Conservation (phyloP, 345 rosid species). For the Acer campestre region DNA sequence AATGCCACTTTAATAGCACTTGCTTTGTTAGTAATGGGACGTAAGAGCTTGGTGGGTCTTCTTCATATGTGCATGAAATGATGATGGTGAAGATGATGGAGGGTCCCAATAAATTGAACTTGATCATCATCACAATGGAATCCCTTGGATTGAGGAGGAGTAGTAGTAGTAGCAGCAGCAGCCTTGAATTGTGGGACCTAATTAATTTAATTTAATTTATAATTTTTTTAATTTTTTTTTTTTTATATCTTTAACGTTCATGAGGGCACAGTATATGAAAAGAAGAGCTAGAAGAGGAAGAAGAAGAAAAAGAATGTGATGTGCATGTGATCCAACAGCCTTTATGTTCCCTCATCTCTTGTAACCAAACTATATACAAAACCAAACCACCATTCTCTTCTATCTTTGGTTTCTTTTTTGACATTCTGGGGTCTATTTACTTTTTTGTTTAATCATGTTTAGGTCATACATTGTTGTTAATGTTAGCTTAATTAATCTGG, state of each 20-base stretch:
- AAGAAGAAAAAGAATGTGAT: constrained; percentile 48
- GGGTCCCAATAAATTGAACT: constrained; percentile 48
- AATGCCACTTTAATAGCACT: constrained; percentile 16
- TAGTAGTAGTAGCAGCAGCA: constrained; percentile 31
- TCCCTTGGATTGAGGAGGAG: constrained; percentile 74
- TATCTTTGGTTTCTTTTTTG: constrained; percentile 33
- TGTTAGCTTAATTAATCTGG: constrained; percentile 21
- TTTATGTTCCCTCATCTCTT: constrained; percentile 61
- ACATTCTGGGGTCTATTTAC: constrained; percentile 34
- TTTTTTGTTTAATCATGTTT: constrained; percentile 40
- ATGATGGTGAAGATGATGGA: constrained; percentile 59
- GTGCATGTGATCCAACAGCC: constrained; percentile 88
- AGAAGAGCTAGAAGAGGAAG: constrained; percentile 43
- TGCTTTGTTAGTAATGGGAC: constrained; percentile 27
- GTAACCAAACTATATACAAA: constrained; percentile 16
- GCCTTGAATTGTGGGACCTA: constrained; percentile 53
- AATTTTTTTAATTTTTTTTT: no score
- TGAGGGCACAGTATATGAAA: constrained; percentile 51
- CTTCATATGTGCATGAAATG: constrained; percentile 58
- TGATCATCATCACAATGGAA: constrained; percentile 45
- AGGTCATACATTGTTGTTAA: constrained; percentile 32
- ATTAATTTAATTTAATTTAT: constrained; percentile 4
- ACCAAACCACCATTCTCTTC: constrained; percentile 29
- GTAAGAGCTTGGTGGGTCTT: constrained; percentile 38
- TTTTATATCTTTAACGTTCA: constrained; percentile 33